These are phyloP conservation scores for Caryocar brasiliense DNA, from an alignment of 441 rosid species.

Conservation along the genomic window DNA sequence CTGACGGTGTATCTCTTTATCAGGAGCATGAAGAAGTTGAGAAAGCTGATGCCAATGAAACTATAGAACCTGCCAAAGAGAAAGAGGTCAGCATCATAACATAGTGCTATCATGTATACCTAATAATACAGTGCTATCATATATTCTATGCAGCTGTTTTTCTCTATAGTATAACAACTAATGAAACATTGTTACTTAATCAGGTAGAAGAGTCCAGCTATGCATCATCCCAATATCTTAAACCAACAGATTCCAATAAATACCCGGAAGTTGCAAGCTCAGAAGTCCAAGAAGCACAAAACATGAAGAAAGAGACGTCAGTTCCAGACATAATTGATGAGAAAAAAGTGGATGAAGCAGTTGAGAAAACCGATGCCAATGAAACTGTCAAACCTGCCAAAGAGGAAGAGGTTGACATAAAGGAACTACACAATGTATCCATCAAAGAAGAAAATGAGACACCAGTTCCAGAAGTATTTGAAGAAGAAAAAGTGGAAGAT, in stretches of 20 bases:
- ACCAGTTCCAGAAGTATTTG: too few species aligned
- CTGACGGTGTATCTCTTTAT: slow-evolving; percentile 2
- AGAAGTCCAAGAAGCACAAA: slow-evolving; percentile 10
- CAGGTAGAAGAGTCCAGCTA: slow-evolving; percentile 26
- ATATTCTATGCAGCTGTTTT: not conserved
- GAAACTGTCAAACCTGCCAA: not conserved
- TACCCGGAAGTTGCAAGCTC: slow-evolving; percentile 12
- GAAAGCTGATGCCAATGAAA: too few species aligned
- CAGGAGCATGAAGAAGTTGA: slow-evolving; percentile 28
- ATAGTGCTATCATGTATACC: slow-evolving; percentile 26
- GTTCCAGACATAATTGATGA: slow-evolving; percentile 16
- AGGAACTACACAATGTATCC: too few species aligned
- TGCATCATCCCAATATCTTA: slow-evolving; percentile 1
- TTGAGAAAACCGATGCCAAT: not conserved
- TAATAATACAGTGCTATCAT: not conserved
- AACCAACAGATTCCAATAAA: slow-evolving; percentile 12
- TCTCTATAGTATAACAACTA: too few species aligned
- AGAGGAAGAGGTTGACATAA: slow-evolving; percentile 11
- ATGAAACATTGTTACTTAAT: not conserved
- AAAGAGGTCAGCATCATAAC: too few species aligned
- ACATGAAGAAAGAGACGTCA: slow-evolving; percentile 11
- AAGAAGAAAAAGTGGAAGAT: too few species aligned
- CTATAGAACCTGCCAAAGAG: too few species aligned
- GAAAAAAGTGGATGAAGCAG: slow-evolving; percentile 7
- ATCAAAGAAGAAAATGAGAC: too few species aligned